Percentiles rank a stretch among this genome's conserved stretches.
phyloP scores from a whole-genome alignment of 1,139 yeast genomes.

The Saccharomycopsis hybrid region DNA sequence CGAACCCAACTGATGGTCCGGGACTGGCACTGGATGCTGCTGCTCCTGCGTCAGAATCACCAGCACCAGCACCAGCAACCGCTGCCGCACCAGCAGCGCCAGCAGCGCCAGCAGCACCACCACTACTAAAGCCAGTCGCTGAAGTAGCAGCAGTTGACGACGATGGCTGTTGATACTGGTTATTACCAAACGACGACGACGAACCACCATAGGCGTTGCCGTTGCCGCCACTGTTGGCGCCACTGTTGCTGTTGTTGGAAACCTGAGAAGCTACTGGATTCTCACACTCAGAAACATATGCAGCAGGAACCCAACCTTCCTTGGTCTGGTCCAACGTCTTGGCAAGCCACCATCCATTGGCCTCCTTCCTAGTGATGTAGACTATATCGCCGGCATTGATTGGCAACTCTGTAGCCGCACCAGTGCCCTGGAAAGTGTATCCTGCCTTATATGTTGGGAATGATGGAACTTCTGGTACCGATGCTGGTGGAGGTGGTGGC shows the following conservation, averaged over 20 bases:
- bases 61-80: conserved; percentile 34
- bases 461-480: conserved; percentile 51
- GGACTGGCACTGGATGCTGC: conserved; percentile 28
- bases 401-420: conserved; percentile 74
- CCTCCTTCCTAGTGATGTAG: conserved; percentile 59
- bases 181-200: background rate
- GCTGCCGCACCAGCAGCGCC: conserved; percentile 23
- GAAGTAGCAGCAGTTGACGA: conserved; percentile 23
- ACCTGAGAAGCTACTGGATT: conserved; percentile 31
- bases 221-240: conserved; percentile 20
- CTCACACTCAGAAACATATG: conserved; percentile 67
- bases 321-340: conserved; percentile 64
- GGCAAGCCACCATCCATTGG: conserved; percentile 92
- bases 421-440: conserved; percentile 85
- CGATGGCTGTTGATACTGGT: conserved; percentile 20
- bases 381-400: conserved; percentile 69
- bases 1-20: conserved; percentile 73
- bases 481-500: conserved; percentile 68
- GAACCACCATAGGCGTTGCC: conserved; percentile 1
- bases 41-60: conserved; percentile 40
- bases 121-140: conserved; percentile 23
- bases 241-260: conserved; percentile 16
- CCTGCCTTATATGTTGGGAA: conserved; percentile 80
- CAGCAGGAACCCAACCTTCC: conserved; percentile 98
- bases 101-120: conserved; percentile 33